These are phyloP conservation scores for Aleurites moluccanus DNA, from an alignment of 441 rosid genomes.

Conservation along the genomic window DNA sequence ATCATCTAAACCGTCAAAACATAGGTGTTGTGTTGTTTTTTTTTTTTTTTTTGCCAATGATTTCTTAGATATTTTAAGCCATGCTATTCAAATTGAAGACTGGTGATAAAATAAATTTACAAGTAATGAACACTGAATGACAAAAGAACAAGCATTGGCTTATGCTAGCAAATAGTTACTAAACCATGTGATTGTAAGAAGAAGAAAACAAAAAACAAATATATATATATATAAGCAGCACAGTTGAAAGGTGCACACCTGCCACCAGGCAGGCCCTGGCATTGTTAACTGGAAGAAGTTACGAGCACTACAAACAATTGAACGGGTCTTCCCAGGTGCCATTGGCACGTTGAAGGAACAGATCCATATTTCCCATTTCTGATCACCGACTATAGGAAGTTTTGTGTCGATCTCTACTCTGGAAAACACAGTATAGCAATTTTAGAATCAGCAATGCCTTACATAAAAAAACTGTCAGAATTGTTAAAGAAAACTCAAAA, in stretches of 20 bases:
- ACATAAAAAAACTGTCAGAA: neutral
- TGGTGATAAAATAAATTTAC: neutral
- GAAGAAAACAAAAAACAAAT: neutral
- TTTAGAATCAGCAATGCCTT: neutral
- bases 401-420: conserved; percentile 90
- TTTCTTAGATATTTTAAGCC: neutral
- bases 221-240: too few relatives aligned
- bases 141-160: neutral
- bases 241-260: conserved; percentile 43
- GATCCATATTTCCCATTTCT: conserved; percentile 92
- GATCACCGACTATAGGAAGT: conserved; percentile 74
- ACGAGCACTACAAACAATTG: conserved; percentile 95
- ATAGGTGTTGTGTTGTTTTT: neutral
- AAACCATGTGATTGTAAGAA: neutral
- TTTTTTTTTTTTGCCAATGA: too few relatives aligned
- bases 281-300: conserved; percentile 91
- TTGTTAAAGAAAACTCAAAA: neutral
- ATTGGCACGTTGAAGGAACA: conserved; percentile 95
- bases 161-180: neutral
- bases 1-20: too few relatives aligned
- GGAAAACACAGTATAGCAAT: conserved; percentile 18
- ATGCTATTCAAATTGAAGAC: neutral
- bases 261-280: conserved; percentile 98
- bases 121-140: neutral
- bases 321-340: conserved; percentile 97